Evolutionary conservation across 306 rosid genomes (phyloP), one percentile per base, ranked within the genome.

Genomic region (Quercus parvula): DNA sequence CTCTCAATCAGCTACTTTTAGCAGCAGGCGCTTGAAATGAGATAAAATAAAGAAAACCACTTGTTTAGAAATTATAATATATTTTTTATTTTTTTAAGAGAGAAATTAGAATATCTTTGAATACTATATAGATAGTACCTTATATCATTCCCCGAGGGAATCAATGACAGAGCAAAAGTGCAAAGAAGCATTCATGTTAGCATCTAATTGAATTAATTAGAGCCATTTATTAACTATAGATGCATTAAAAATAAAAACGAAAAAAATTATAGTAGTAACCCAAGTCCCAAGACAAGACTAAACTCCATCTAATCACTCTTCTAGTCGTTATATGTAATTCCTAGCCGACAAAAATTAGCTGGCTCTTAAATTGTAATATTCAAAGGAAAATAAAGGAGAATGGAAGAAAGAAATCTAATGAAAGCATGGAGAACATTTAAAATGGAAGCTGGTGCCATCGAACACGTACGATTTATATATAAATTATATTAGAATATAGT

Each of bases 361-460:
- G 72, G 17, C 13, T 68, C 17, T 8, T n/a, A 35, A 3, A 35
- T 18, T 55, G 22, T 20, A 25, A 20, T 24, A 49, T 27, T 27
- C 13, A 56, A 38, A 27, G 3, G 11, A 30, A 66, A n/a, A 49
- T 10, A 52, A 66, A 20, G 2, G 12, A 14, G 76, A 15, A 70
- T 44, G 28, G 33, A 78, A 10, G 72, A 58, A 79, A 79, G 62
- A 41, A 57, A 70, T 58, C 27, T 27, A 57, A 70, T 68, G 70
- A 59, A 67, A 52, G 62, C 46, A 41, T 54, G 25, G 19, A 78
- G 62, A 69, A 44, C 64, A 78, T 58, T 38, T 15, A 12, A 18
- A 49, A 76, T 63, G 79, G 79, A 76, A 76, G 62, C 68, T 30
- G 81, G 81, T 68, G 20, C 69, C 74, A 49, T 30, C n/a, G 55